Percentiles rank a stretch among this genome's conserved stretches.
These are phyloP conservation scores for Daldinia vernicosa DNA, from an alignment of 495 filamentous ascomycete species.

Conservation along the genomic window DNA sequence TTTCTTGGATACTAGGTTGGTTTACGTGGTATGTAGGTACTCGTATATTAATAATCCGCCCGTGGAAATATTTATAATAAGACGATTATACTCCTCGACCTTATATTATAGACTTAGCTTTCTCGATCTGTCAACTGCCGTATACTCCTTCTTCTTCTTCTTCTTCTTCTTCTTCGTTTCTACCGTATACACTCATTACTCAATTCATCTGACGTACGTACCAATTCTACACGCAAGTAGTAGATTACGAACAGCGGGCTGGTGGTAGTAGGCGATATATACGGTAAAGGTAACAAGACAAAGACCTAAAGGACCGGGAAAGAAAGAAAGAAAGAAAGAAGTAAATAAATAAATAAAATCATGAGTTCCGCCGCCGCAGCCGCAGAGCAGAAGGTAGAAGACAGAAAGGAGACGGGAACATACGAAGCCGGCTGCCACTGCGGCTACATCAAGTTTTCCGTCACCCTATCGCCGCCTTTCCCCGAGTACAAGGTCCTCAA, in stretches of 20 bases:
- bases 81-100: no score
- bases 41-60: not conserved
- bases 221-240: no score
- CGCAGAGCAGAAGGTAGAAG: slow-evolving; percentile 3
- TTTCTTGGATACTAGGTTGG: not conserved
- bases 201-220: no score
- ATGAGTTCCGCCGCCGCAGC: slow-evolving; percentile 1
- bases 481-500: slow-evolving; percentile 40
- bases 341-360: not conserved
- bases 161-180: no score
- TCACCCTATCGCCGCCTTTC: slow-evolving; percentile 45
- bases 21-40: no score
- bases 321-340: not conserved
- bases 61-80: not conserved
- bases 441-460: slow-evolving; percentile 46
- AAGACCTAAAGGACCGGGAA: not conserved
- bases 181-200: no score
- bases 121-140: no score
- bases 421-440: slow-evolving; percentile 48
- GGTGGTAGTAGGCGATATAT: not conserved
- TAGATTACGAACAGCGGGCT: not conserved
- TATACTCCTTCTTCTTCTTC: no score
- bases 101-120: no score
- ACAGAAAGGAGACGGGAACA: slow-evolving; percentile 25
- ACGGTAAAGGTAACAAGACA: no score